Evolutionary conservation across 768 basidiomycete genomes (phyloP), one percentile per base, ranked within the genome.

Genomic region (Psilocybe cubensis): DNA sequence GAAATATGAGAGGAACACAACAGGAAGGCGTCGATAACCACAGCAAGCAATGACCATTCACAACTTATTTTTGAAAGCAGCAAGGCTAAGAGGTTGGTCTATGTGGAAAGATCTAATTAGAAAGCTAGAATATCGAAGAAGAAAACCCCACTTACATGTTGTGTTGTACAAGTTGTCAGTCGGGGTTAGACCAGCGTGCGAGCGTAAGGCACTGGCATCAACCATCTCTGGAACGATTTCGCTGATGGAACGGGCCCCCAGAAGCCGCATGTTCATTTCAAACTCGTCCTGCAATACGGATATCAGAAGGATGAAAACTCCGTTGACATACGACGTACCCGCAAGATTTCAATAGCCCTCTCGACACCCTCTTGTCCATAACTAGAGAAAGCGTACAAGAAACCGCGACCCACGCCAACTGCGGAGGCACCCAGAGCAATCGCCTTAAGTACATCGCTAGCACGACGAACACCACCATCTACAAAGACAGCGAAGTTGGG

Each of bases 231-330:
- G 91, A 1, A 87, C 84, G 55, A 98, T 75, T 27, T 97, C 93
- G 52, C 79, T 81, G 43, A 98, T 70, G 0, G 82, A 88, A 4
- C 81, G 86, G 1, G 94, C 95, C 6, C 96, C 96, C 25, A 99
- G 73, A 1, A 98, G 79, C 14, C 96, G 88, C 84, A 98, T 83
- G 73, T 96, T 95, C 96, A 98, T 98, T 78, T 96, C 92, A 65
- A 98, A 94, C 70, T 98, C 96, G 62, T 94, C 93, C 91, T 82
- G 80, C 44, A 96, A 71, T 49, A 96, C 92, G 4, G 8, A 38
- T 27, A 11, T 48, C 8, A 40, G 20, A 23, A 29, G 1, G 1
- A 42, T 24, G 17, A 28, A 41, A 7, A n/a, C 24, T 10, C 9
- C 20, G 7, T 35, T 17, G 91, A 46, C 23, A 5, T 31, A 24